Evolutionary conservation across 441 rosid genomes (phyloP).

Genomic region (Syzygium malaccense): DNA sequence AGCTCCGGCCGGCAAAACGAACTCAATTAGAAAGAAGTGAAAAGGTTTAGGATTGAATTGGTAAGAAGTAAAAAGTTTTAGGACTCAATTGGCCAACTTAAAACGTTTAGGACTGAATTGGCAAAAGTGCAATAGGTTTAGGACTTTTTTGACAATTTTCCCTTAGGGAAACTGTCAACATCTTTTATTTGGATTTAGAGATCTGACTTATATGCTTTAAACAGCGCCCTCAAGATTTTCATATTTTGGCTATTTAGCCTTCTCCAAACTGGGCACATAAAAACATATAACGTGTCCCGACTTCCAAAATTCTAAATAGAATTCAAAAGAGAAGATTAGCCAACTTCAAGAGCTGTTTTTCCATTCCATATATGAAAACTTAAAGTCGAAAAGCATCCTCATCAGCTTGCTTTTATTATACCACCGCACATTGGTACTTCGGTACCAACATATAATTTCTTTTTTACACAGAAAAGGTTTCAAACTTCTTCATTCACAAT

Average conservation of each 20-base stretch:
- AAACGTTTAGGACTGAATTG: too few relatives aligned
- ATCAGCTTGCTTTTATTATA: neutral
- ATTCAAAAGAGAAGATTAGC: neutral
- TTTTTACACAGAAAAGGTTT: neutral
- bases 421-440: neutral
- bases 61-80: too few relatives aligned
- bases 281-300: neutral
- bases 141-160: too few relatives aligned
- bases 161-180: neutral
- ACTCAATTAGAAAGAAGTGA: too few relatives aligned
- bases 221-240: neutral
- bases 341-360: neutral
- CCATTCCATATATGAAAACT: neutral
- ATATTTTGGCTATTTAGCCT: neutral
- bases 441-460: neutral
- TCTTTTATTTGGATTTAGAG: neutral
- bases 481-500: neutral
- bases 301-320: neutral
- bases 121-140: too few relatives aligned
- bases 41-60: too few relatives aligned
- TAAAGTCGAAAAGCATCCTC: rapidly evolving
- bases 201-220: neutral
- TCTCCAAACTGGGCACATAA: neutral
- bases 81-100: too few relatives aligned
- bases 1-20: too few relatives aligned